Evolutionary conservation across 345 rosid species (phyloP).

Genomic region (Gossypioides kirkii): DNA sequence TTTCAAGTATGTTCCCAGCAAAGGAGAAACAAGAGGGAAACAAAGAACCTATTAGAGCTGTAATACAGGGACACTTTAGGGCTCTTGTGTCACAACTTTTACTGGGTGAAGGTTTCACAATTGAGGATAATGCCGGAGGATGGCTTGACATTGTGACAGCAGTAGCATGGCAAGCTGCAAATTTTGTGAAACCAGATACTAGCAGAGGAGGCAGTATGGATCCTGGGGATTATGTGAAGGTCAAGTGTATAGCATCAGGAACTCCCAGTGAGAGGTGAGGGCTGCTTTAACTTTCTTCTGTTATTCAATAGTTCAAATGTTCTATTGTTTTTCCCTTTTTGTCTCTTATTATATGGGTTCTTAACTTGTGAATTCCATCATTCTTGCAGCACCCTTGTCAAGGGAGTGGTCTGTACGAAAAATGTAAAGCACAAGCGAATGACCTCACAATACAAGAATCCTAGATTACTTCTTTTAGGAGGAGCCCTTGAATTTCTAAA

Average conservation of each 20-base stretch:
- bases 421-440: slow-evolving; percentile 97
- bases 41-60: slow-evolving; percentile 68
- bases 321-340: neutral
- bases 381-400: slow-evolving; percentile 61
- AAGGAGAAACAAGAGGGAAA: slow-evolving; percentile 63
- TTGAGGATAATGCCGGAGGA: slow-evolving; percentile 43
- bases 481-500: slow-evolving; percentile 93
- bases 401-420: slow-evolving; percentile 95
- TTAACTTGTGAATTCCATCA: slow-evolving; percentile 17
- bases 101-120: slow-evolving; percentile 60
- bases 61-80: slow-evolving; percentile 83
- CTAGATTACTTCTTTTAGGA: slow-evolving; percentile 77
- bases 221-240: slow-evolving; percentile 88
- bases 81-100: slow-evolving; percentile 93
- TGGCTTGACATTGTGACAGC: slow-evolving; percentile 83
- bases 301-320: neutral
- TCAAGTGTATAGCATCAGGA: slow-evolving; percentile 91
- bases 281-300: neutral
- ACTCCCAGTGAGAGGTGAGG: slow-evolving; percentile 75
- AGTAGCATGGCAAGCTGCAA: slow-evolving; percentile 95
- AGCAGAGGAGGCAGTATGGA: slow-evolving; percentile 99
- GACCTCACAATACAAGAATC: slow-evolving; percentile 93
- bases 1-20: slow-evolving; percentile 53
- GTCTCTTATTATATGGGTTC: neutral
- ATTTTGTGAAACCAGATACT: slow-evolving; percentile 92